Percentiles rank a stretch among this genome's conserved stretches.
Evolutionary conservation across 176 grass and related monocot species (phyloP).

Genomic region (Paspalum vaginatum): DNA sequence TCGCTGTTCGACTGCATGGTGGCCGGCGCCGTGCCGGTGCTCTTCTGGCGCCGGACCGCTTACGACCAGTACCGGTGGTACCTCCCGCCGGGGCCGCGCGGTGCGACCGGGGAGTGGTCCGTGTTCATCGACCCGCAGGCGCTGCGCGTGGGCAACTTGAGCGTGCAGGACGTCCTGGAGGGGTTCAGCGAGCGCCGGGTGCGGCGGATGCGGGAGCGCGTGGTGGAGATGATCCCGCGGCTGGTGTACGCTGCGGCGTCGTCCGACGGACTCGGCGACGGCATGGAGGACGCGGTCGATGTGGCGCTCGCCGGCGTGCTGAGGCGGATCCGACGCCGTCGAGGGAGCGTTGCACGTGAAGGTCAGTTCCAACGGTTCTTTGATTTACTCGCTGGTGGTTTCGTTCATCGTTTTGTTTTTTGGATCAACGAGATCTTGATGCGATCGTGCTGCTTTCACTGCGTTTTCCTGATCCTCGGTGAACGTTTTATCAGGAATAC

Average conservation of each 20-base stretch:
- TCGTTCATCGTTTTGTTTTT: too few relatives aligned
- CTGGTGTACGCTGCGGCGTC: constrained; percentile 67
- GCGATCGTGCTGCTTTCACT: too few relatives aligned
- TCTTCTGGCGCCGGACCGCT: constrained; percentile 82
- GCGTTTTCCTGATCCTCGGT: background rate
- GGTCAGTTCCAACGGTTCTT: constrained; percentile 14
- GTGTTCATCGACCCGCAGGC: constrained; percentile 82
- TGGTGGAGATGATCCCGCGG: constrained; percentile 89
- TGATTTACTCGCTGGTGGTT: too few relatives aligned
- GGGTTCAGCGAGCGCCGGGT: constrained; percentile 57
- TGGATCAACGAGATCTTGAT: too few relatives aligned
- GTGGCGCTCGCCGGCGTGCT: constrained; percentile 64
- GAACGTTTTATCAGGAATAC: constrained; percentile 16
- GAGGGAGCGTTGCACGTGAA: constrained; percentile 3
- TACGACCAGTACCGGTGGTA: constrained; percentile 84
- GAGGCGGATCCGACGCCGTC: constrained; percentile 46
- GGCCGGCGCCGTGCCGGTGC: constrained; percentile 81
- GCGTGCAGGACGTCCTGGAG: constrained; percentile 60
- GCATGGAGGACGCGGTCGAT: constrained; percentile 69
- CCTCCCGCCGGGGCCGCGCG: constrained; percentile 38
- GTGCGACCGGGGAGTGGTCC: constrained; percentile 67
- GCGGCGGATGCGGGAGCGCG: constrained; percentile 67
- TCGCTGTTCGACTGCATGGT: constrained; percentile 98
- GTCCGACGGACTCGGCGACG: constrained; percentile 57
- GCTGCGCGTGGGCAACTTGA: constrained; percentile 56